Evolutionary conservation across 257 asterid genomes (phyloP), one percentile per base, ranked within the genome.

Genomic region (Nicotiana tabacum): DNA sequence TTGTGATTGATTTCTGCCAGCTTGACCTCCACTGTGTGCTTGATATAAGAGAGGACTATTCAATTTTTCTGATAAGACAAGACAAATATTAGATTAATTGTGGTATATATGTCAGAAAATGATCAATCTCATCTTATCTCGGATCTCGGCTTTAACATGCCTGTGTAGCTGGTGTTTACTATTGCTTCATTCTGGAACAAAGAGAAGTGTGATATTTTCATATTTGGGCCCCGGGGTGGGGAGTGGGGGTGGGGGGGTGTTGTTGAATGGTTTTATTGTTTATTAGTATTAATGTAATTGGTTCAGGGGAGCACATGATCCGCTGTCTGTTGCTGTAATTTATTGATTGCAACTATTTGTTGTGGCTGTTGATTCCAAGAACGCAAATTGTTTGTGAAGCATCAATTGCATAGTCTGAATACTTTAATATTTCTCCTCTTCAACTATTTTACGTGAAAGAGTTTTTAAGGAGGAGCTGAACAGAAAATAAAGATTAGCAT

Each of bases 1-100:
- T 46, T 27, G 62, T 74, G 64, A 74, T n/a, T 15, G 24, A 48
- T 24, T 27, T 74, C 21, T 74, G 16, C 62, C 64, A 27, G 43
- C 35, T 51, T 74, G 80, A 4, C 43, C 62, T 74, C 16, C 24
- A 27, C 6, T 48, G 43, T 30, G 43, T 74, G 79, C 61, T 46
- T 72, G 80, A 48, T 74, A 74, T 72, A 46, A 48, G 61, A 48
- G 79, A 48, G 79, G 43, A 74, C 61, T 48, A 74, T 4, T 62
- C 24, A 9, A 3, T 24, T 2, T 11, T 9, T 27, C 12, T 48
- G 51, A 8, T 6, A 48, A 24, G 43, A 74, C 12, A 6, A 46
- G 27, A 11, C 11, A 62, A 62, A 2, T 3, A 58, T 58, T n/a
- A 58, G 29, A 24, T 24, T 62, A 24, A 62, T 13, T 10, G 2